Evolutionary conservation across 495 filamentous ascomycete species (phyloP).

Genomic region (Aspergillus bridgeri): DNA sequence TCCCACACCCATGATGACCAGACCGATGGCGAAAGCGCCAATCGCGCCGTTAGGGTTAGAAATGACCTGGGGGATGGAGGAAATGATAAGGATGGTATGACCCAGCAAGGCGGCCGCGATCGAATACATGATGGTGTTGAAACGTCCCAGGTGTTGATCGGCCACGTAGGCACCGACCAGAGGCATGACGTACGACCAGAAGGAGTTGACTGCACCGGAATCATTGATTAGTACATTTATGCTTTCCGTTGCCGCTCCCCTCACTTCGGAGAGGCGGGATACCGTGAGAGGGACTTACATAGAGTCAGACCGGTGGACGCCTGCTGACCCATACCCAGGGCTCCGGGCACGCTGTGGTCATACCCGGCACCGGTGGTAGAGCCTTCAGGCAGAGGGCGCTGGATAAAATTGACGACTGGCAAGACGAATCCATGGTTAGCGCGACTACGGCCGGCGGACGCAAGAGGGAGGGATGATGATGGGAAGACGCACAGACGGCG

Average conservation of each 20-base stretch:
- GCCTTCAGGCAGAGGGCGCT: conserved; percentile 55
- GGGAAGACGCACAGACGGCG: conserved; percentile 55
- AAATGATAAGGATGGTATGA: conserved; percentile 59
- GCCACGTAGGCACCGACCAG: conserved; percentile 67
- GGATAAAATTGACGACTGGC: conserved; percentile 63
- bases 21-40: conserved; percentile 57
- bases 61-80: conserved; percentile 58
- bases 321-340: conserved; percentile 63
- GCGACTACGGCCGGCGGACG: neutral
- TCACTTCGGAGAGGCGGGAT: neutral
- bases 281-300: conserved; percentile 34
- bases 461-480: neutral
- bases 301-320: conserved; percentile 59
- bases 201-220: conserved; percentile 61
- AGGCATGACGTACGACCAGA: conserved; percentile 73
- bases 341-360: conserved; percentile 53
- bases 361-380: conserved; percentile 59
- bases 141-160: conserved; percentile 66
- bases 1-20: conserved; percentile 53
- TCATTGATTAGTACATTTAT: too few species aligned
- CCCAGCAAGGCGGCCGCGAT: conserved; percentile 58
- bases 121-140: conserved; percentile 59
- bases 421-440: conserved; percentile 2
- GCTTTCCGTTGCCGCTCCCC: neutral
- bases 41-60: conserved; percentile 49